Conservation (phyloP, 805 yeast species). For the Vanderwaltozyma verrucispora region DNA sequence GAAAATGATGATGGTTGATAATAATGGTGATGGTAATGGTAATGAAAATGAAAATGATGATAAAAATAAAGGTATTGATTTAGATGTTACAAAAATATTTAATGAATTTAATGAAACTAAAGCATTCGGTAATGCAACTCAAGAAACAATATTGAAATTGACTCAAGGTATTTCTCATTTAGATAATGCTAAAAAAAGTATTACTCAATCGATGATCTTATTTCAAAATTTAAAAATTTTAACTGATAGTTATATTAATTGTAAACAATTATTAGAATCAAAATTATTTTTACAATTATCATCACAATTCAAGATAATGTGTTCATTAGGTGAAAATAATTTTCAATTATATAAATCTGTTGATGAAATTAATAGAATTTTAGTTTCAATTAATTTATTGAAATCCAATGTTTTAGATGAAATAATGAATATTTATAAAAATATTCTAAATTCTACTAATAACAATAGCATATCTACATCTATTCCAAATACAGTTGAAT, state of each 20-base stretch:
- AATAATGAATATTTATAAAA: slow-evolving; percentile 7
- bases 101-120: slow-evolving; percentile 56
- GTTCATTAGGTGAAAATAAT: slow-evolving; percentile 22
- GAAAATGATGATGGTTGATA: too few species aligned
- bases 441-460: slow-evolving; percentile 3
- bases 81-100: slow-evolving; percentile 28
- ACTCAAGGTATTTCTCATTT: slow-evolving; percentile 68
- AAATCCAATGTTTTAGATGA: slow-evolving; percentile 19
- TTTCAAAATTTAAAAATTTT: slow-evolving; percentile 82
- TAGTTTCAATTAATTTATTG: slow-evolving; percentile 21
- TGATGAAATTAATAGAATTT: slow-evolving; percentile 39
- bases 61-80: background rate
- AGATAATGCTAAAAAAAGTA: slow-evolving; percentile 75
- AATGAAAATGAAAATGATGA: slow-evolving; percentile 1
- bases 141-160: slow-evolving; percentile 50
- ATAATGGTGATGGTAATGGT: slow-evolving; percentile 14
- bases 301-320: slow-evolving; percentile 24
- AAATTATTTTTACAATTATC: slow-evolving; percentile 18
- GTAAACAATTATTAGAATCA: slow-evolving; percentile 10
- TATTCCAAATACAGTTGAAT: slow-evolving; percentile 11
- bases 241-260: slow-evolving; percentile 33
- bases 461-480: background rate
- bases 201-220: slow-evolving; percentile 77
- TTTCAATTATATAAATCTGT: slow-evolving; percentile 67
- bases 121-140: slow-evolving; percentile 67